phyloP scores from a whole-genome alignment of 176 grass and related monocot species.

The Sorghum bicolor region Sorghum_bicolor_NCBIv3 NC_012877.2:58466501-58467000 shows the following conservation, averaged over 20 bases:
- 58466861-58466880: neutral
- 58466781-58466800: neutral
- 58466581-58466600: neutral
- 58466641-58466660: neutral
- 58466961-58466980: too few species aligned
- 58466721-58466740: neutral
- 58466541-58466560: neutral
- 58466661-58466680: too few species aligned
- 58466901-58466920: conserved; percentile 6
- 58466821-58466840: neutral
- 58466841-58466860: neutral
- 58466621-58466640: conserved; percentile 21
- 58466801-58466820: neutral
- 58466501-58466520: neutral
- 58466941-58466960: too few species aligned
- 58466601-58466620: neutral
- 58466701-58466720: neutral
- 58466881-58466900: neutral
- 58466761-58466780: neutral
- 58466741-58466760: neutral
- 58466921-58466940: too few species aligned
- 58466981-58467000: too few species aligned
- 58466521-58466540: neutral
- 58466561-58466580: neutral
- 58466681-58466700: neutral